Evolutionary conservation across 306 rosid genomes (phyloP).

Genomic region (Malus sieversii): DNA sequence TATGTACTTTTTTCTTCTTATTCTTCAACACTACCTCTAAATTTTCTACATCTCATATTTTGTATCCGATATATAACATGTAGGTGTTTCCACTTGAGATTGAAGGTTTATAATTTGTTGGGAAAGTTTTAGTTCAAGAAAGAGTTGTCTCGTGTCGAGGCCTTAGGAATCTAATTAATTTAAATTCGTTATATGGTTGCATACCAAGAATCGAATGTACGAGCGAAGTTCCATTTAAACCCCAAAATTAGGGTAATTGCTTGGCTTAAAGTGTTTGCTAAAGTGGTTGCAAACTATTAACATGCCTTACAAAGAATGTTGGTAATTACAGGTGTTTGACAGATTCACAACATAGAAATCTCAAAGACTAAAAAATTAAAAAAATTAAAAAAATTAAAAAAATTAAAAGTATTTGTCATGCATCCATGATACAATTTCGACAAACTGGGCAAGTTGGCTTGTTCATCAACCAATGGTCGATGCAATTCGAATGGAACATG

Average conservation of each 20-base stretch:
- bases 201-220: background rate
- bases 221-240: background rate
- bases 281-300: background rate
- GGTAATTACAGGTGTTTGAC: background rate
- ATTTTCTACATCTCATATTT: background rate
- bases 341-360: background rate
- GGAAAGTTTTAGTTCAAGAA: no score
- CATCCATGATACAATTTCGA: slow-evolving; percentile 15
- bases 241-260: background rate
- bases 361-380: background rate
- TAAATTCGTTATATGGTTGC: background rate
- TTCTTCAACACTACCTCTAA: no score
- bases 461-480: slow-evolving; percentile 44
- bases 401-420: background rate
- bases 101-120: background rate
- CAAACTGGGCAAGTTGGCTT: slow-evolving; percentile 40
- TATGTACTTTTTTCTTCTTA: no score
- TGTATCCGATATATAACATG: background rate
- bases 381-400: no score
- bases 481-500: slow-evolving; percentile 53
- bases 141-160: background rate
- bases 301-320: background rate
- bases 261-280: background rate
- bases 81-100: no score
- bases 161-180: background rate